phyloP scores from a whole-genome alignment of 306 rosid genomes.

The Quercus agrifolia region DNA sequence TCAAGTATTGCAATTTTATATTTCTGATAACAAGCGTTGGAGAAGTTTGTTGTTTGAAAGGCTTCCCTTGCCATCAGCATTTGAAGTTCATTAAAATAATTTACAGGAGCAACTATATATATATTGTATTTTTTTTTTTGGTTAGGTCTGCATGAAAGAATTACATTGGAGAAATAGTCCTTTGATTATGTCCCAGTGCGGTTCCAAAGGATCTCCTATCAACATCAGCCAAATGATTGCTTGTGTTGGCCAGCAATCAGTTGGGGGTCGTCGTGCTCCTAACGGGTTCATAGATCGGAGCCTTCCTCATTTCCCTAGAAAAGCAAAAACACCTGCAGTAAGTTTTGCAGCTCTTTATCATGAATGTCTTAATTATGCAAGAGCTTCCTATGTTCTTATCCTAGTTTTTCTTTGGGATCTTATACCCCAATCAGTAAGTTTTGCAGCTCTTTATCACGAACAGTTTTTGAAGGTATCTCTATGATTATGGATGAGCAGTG shows the following conservation, averaged over 20 bases:
- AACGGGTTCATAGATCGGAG: constrained; percentile 92
- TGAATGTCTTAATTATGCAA: background rate
- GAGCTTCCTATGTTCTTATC: background rate
- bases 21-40: background rate
- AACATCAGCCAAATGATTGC: constrained; percentile 97
- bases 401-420: background rate
- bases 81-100: background rate
- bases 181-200: constrained; percentile 96
- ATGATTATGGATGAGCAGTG: background rate
- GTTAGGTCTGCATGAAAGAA: constrained; percentile 75
- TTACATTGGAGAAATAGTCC: constrained; percentile 98
- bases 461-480: background rate
- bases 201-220: constrained; percentile 92
- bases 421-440: too few species aligned
- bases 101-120: background rate
- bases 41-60: background rate
- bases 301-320: constrained; percentile 91
- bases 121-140: constrained; percentile 6
- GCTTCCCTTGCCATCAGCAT: background rate
- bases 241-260: constrained; percentile 93
- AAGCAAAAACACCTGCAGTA: constrained; percentile 76
- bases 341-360: constrained; percentile 21
- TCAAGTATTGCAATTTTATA: background rate
- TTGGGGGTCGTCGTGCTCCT: constrained; percentile 92
- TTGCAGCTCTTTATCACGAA: background rate